Base-by-base conservation (phyloP, 225 moss, liverwort and hornwort genomes). In the Straminergon stramineum region DNA sequence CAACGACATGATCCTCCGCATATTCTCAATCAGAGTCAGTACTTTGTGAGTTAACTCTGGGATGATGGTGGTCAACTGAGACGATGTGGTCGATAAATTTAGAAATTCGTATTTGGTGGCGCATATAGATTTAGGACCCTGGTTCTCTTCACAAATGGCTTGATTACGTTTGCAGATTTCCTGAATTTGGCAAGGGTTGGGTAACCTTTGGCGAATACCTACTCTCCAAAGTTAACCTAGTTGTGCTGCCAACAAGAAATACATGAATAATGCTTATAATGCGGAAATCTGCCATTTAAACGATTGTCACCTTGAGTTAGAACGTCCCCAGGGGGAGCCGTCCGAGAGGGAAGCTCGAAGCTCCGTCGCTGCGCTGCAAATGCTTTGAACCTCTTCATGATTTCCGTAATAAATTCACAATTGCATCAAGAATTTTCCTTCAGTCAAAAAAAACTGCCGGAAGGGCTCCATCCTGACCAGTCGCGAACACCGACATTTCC, bases 311-410 rank as follows among this genome's bases (percentile, higher is more conserved):
- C 86, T 86, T 31, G 77, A 39, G 77, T 64, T n/a, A 64, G 86
- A 22, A 65, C 64, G 39, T 76, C 86, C 27, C 16, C 15, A 15
- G n/a, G 52, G 10, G 53, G 1, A 77, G 31, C 22, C 55, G 13
- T 57, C 74, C 31, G 35, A 14, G 24, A 75, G 26, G 75, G 56
- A 73, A 82, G 31, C 85, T 90, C 87, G 66, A 86, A 60, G 66
- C 78, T 88, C 51, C 84, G 66, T 35, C 84, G 92, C 65, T 68
- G 87, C 74, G 55, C 75, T 51, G 75, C 81, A 5, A 91, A 80
- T 37, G 53, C 81, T 80, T 81, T 92, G 27, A 89, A 74, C 84
- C 81, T 89, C 90, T 89, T 90, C 92, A 92, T 92, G 37, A 30
- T 39, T 48, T 28, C 70, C 39, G 56, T 8, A 5, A 13, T 11